These are phyloP conservation scores for Narthecium ossifragum DNA, from an alignment of 106 monocot genomes.

Conservation along the genomic window DNA sequence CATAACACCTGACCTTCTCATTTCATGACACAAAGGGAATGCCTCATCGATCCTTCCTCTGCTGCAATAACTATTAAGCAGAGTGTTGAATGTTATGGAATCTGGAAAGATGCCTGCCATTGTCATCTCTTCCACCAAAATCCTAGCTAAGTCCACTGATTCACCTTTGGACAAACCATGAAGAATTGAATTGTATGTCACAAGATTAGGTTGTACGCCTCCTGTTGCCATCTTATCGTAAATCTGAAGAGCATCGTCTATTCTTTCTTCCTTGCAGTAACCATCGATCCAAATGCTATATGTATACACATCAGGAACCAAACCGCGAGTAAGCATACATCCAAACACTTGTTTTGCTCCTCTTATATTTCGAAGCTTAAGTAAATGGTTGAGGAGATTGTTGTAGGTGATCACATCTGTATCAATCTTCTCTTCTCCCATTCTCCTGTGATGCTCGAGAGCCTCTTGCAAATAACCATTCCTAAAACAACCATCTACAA, in stretches of 20 bases:
- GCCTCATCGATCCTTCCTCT: slow-evolving; percentile 12
- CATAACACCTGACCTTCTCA: slow-evolving; percentile 18
- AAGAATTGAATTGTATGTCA: slow-evolving; percentile 33
- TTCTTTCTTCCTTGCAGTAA: slow-evolving; percentile 10
- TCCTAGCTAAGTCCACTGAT: slow-evolving; percentile 11
- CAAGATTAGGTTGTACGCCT: slow-evolving; percentile 20
- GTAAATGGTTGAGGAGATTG: slow-evolving; percentile 28
- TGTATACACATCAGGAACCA: slow-evolving; percentile 27
- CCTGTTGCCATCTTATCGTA: slow-evolving; percentile 28
- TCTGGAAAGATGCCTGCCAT: slow-evolving; percentile 7
- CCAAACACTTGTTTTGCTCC: slow-evolving; percentile 24
- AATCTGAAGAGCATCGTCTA: slow-evolving; percentile 26
- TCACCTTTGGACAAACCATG: slow-evolving; percentile 29
- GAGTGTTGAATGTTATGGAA: slow-evolving; percentile 20
- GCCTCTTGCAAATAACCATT: slow-evolving; percentile 21
- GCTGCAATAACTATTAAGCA: slow-evolving; percentile 22
- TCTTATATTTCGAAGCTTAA: slow-evolving; percentile 20
- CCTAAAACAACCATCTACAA: slow-evolving; percentile 25
- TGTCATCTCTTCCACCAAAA: slow-evolving; percentile 19
- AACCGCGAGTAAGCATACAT: slow-evolving; percentile 23
- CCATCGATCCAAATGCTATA: slow-evolving; percentile 32
- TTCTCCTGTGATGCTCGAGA: not conserved
- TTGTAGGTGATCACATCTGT: slow-evolving; percentile 22
- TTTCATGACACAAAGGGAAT: slow-evolving; percentile 19
- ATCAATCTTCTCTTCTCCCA: slow-evolving; percentile 12